These are phyloP conservation scores for Serpula lacrymans DNA, from an alignment of 768 basidiomycete species.

Conservation along the genomic window DNA sequence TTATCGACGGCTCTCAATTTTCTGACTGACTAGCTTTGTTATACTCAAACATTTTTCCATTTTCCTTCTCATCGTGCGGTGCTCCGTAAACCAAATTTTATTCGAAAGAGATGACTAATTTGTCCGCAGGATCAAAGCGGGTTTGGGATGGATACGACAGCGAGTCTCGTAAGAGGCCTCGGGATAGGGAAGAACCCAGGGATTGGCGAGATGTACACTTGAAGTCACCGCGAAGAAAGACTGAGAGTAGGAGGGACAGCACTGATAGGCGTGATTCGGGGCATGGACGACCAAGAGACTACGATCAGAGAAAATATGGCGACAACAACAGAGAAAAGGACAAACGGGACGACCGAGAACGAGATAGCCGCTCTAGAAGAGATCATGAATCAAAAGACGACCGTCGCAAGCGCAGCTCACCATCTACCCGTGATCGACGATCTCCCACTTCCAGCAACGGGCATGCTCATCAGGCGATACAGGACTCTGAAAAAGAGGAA, in stretches of 20 bases:
- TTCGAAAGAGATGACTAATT: conserved; percentile 65
- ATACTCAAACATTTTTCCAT: conserved; percentile 14
- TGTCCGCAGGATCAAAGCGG: conserved; percentile 81
- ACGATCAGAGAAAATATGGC: conserved; percentile 29
- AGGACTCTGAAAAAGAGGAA: conserved; percentile 75
- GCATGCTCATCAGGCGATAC: conserved; percentile 14
- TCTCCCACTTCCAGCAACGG: conserved; percentile 17
- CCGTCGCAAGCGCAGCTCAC: conserved; percentile 18
- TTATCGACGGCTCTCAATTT: no score
- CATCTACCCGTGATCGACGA: conserved; percentile 8
- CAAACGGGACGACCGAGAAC: conserved; percentile 33
- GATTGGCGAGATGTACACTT: conserved; percentile 73
- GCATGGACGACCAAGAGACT: conserved; percentile 33
- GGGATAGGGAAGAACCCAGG: conserved; percentile 50
- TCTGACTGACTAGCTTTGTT: no score
- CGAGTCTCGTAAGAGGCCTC: conserved; percentile 50
- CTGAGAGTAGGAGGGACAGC: conserved; percentile 33
- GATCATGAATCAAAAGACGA: conserved; percentile 28
- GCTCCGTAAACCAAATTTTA: conserved; percentile 63
- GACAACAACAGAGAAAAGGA: conserved; percentile 32
- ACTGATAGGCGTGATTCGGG: conserved; percentile 32
- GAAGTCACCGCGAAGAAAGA: conserved; percentile 29
- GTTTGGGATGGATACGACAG: conserved; percentile 59
- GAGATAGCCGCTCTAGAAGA: conserved; percentile 26
- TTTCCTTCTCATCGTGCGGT: conserved; percentile 70